A percentile compares a stretch with the other conserved stretches of the same genome.
Conservation (phyloP, 108 stramenopile species). For the Conticribra guillardii region DNA sequence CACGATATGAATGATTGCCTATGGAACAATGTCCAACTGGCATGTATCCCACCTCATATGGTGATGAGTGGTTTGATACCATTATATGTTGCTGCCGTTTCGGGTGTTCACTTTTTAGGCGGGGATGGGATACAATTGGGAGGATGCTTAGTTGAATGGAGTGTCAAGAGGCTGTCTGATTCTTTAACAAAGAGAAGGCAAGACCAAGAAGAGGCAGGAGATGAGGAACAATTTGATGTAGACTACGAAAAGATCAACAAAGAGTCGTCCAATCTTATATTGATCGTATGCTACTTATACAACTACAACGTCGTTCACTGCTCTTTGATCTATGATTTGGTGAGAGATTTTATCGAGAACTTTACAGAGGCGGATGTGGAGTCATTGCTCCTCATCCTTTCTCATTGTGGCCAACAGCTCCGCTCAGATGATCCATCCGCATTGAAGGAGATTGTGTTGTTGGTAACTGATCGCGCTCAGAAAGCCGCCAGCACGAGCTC, state of each 20-base stretch:
- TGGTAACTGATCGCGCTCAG: slow-evolving; percentile 76
- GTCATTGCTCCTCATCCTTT: slow-evolving; percentile 82
- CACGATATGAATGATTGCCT: slow-evolving; percentile 73
- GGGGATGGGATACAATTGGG: slow-evolving; percentile 80
- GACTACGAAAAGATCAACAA: slow-evolving; percentile 56
- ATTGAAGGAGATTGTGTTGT: slow-evolving; percentile 89
- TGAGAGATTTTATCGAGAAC: slow-evolving; percentile 81
- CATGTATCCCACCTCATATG: slow-evolving; percentile 64
- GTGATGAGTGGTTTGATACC: slow-evolving; percentile 88
- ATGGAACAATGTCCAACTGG: slow-evolving; percentile 73
- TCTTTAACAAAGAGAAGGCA: slow-evolving; percentile 28
- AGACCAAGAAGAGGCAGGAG: slow-evolving; percentile 6
- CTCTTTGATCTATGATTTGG: slow-evolving; percentile 87
- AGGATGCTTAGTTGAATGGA: slow-evolving; percentile 70
- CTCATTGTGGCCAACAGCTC: slow-evolving; percentile 87
- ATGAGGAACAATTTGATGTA: too few relatives aligned
- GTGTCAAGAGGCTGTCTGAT: slow-evolving; percentile 52
- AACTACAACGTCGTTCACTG: slow-evolving; percentile 89
- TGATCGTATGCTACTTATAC: slow-evolving; percentile 93
- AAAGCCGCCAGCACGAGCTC: slow-evolving; percentile 21
- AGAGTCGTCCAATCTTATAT: slow-evolving; percentile 75
- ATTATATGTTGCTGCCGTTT: slow-evolving; percentile 71
- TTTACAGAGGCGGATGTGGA: slow-evolving; percentile 90
- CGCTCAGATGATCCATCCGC: slow-evolving; percentile 92
- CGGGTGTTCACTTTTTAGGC: slow-evolving; percentile 82